Base-by-base conservation (phyloP, 768 basidiomycete species). In the Cystofilobasidium capitatum region DNA sequence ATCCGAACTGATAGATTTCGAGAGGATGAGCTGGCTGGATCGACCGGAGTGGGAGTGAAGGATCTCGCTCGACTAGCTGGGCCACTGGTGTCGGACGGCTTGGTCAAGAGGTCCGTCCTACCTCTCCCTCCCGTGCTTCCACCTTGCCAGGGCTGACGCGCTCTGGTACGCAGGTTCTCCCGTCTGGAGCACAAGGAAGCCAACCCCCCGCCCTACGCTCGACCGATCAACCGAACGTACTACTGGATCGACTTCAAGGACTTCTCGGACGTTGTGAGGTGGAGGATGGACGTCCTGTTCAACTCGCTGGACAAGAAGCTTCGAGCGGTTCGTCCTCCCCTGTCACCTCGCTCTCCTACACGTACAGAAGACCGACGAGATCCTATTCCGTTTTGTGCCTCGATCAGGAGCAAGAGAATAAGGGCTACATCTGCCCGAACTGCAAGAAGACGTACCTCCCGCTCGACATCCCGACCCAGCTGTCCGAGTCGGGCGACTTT, bases 231-330 rank as follows among this genome's bases (percentile, higher is more conserved):
- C 70, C 86, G 87, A 73, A 87, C 89, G 74, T 99, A 97, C 80
- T 99, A 89, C 80, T 97, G 90, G 79, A 88, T 99, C 75, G 87
- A 99, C 79, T 92, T 94, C 77, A 85, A 91, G 73, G 85, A 86
- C 74, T 93, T 97, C 75, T 92, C 90, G 78, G 92, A 98, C 77
- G 92, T 98, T 55, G 89, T 94, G 77, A 97, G 98, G 77, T 99
- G 94, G 90, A 83, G 93, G 45, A 85, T 98, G 63, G 89, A 89
- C 6, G 89, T 75, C 92, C 97, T 90, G 83, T 89, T 70, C 82
- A 86, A 70, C 84, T 62, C 85, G 69, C 91, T 99, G 70, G 92
- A 98, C 78, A 86, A 88, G 37, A 86, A 86, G 62, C 81, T 94
- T 71, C 87, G 91, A 71, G 91, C 93, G 77, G 93, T 91, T 69